Evolutionary conservation across 2,329 filamentous ascomycete species (phyloP).

Genomic region (Ceratocystis huliohia): DNA sequence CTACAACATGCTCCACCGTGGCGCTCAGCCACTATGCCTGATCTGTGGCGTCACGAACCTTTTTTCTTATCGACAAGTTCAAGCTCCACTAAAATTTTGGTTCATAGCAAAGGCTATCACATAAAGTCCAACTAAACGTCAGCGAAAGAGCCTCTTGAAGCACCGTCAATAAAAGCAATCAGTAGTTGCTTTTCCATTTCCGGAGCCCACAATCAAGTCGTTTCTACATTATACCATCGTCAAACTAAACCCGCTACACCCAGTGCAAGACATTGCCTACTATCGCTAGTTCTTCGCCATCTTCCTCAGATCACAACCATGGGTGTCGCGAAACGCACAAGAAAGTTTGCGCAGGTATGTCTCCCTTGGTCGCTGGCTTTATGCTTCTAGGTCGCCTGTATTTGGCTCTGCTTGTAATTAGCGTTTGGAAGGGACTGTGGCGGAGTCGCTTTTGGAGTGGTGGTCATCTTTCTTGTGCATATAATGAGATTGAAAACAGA

Average conservation of each 20-base stretch:
- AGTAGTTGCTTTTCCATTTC: too few relatives aligned
- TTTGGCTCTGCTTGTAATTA: neutral
- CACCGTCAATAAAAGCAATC: too few relatives aligned
- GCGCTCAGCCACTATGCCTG: neutral
- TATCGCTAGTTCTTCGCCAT: too few relatives aligned
- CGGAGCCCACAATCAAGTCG: too few relatives aligned
- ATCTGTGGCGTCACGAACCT: neutral
- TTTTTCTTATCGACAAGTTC: conserved; percentile 20
- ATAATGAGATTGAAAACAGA: neutral
- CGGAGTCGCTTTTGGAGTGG: neutral
- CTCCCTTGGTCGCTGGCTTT: neutral
- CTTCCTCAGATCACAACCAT: conserved; percentile 36
- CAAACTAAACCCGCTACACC: too few relatives aligned
- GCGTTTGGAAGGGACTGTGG: neutral
- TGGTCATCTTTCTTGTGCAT: neutral
- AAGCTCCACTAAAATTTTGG: conserved; percentile 20
- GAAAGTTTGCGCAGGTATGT: conserved; percentile 67
- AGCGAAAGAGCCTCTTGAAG: too few relatives aligned
- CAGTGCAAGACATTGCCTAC: too few relatives aligned
- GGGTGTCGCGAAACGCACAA: conserved; percentile 80
- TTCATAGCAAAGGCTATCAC: conserved; percentile 16
- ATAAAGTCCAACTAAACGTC: neutral
- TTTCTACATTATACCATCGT: too few relatives aligned
- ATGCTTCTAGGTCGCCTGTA: neutral
- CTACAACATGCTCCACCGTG: neutral